phyloP scores from a whole-genome alignment of 2,329 filamentous ascomycete genomes.

The Fusarium dimerum region DNA sequence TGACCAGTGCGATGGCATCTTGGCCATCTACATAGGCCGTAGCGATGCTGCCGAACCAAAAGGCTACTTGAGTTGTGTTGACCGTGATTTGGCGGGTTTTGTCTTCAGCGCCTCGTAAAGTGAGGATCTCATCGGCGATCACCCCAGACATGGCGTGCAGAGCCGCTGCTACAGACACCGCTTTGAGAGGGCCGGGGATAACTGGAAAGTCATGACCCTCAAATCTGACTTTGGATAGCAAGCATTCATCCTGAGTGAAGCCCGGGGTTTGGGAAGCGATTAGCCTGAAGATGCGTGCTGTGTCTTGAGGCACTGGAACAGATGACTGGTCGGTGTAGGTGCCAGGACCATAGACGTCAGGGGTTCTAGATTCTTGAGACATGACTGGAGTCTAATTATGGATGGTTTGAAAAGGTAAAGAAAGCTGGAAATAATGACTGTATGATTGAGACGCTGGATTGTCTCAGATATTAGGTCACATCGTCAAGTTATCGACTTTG shows the following conservation, averaged over 20 bases:
- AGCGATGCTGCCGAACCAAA: conserved; percentile 4
- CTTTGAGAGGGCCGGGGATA: conserved; percentile 39
- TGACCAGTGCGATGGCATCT: not conserved
- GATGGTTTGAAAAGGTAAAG: not conserved
- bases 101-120: conserved; percentile 28
- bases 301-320: conserved; percentile 32
- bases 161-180: conserved; percentile 27
- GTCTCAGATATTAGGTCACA: too few relatives aligned
- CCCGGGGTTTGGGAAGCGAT: conserved; percentile 33
- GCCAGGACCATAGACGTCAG: conserved; percentile 23
- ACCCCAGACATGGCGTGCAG: conserved; percentile 38
- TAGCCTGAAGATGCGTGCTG: conserved; percentile 33
- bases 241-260: conserved; percentile 32
- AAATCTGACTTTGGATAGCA: conserved; percentile 33
- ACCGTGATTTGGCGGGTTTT: conserved; percentile 36
- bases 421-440: not conserved
- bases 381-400: not conserved
- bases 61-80: conserved; percentile 44
- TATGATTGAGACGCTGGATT: not conserved
- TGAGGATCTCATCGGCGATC: conserved; percentile 37
- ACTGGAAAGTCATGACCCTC: conserved; percentile 32
- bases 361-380: conserved; percentile 8
- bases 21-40: not conserved
- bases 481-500: too few relatives aligned
- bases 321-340: conserved; percentile 31